A percentile compares a stretch with the other conserved stretches of the same genome.
Evolutionary conservation across 495 filamentous ascomycete species (phyloP).

Genomic region (Penicillium desertorum): DNA sequence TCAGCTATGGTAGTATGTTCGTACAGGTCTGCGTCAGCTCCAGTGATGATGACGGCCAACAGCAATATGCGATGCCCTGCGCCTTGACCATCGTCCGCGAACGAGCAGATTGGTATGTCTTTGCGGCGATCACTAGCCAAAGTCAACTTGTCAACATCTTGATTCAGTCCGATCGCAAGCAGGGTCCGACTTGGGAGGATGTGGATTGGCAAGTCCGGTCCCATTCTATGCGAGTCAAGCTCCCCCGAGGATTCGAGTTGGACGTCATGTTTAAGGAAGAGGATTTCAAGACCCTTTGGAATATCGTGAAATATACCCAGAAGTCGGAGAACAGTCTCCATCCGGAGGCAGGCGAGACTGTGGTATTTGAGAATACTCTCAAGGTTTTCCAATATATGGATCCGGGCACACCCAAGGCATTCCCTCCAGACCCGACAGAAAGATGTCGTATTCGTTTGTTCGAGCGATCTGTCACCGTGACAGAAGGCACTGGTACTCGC

Average conservation of each 20-base stretch:
- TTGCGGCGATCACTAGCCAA: constrained; percentile 71
- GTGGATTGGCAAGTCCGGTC: constrained; percentile 70
- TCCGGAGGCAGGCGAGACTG: constrained; percentile 60
- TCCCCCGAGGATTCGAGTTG: constrained; percentile 68
- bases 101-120: constrained; percentile 62
- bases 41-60: constrained; percentile 55
- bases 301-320: constrained; percentile 75
- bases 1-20: constrained; percentile 72
- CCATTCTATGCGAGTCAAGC: constrained; percentile 58
- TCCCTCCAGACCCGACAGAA: constrained; percentile 69
- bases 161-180: constrained; percentile 64
- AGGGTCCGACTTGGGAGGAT: constrained; percentile 74
- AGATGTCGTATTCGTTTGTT: constrained; percentile 70
- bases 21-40: constrained; percentile 68
- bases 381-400: constrained; percentile 76
- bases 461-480: constrained; percentile 60
- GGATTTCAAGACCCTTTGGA: constrained; percentile 74
- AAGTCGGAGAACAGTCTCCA: constrained; percentile 70
- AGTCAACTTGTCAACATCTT: constrained; percentile 70
- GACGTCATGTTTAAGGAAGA: constrained; percentile 66
- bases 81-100: constrained; percentile 70
- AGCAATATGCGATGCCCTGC: constrained; percentile 65
- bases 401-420: constrained; percentile 60
- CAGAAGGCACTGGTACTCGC: constrained; percentile 65
- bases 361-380: constrained; percentile 63